Base-by-base conservation (phyloP, 2,329 filamentous ascomycete genomes). In the Microsporum audouinii region DNA sequence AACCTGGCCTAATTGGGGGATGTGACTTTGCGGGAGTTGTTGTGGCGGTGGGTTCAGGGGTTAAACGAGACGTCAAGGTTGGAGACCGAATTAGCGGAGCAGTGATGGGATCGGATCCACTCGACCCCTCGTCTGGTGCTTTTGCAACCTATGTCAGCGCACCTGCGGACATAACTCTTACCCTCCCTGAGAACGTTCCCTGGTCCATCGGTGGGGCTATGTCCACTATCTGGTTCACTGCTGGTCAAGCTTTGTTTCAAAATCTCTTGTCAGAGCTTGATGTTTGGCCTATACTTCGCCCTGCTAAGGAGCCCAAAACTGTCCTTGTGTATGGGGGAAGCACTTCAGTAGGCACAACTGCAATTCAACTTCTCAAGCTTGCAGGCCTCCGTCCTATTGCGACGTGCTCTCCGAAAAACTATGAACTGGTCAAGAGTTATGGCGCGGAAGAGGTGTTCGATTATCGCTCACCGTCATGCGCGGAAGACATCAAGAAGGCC, bases 271-370 rank as follows among this genome's bases (percentile, higher is more conserved):
- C 65, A 10, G 64, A 63, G 51, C 45, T 51, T 31, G 45, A 51
- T 51, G 45, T 51, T 27, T 51, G 45, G 45, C 45, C 45, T 3
- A 29, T 51, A 51, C 45, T 51, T 0, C 45, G 45, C 23, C 60
- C 62, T 2, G 58, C 67, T 14, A 59, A 66, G 29, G 64, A 64
- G 36, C 55, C 58, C 2, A 64, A 33, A 27, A 62, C n/a, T 47
- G 70, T 82, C 0, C 67, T 82, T 0, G 74, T 82, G 2, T 74
- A 73, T 53, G 79, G 79, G 1, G 80, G 78, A 1, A 71, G 69
- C 38, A 78, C 77, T 1, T 69, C 77, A 0, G 74, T 70, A 0
- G 79, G 78, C 0, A 76, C 75, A 0, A 66, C 74, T 59, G 77
- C 76, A 58, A 67, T 55, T 34, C 62, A 66, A 56, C 41, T 57